These are phyloP conservation scores for Colletotrichum zoysiae DNA, from an alignment of 2,329 filamentous ascomycete species.

Conservation along the genomic window DNA sequence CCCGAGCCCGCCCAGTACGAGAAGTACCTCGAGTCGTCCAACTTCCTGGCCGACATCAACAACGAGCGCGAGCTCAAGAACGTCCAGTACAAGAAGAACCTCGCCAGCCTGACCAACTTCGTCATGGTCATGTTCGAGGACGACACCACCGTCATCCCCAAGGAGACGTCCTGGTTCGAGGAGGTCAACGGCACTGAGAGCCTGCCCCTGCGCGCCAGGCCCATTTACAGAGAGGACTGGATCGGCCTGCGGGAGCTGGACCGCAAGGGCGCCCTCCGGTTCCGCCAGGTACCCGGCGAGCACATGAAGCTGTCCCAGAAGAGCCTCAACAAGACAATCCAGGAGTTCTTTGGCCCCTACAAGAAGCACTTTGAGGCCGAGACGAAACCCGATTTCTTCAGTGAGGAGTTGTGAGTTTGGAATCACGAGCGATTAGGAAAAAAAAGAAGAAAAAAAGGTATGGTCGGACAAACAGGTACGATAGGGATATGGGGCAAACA, in stretches of 20 bases:
- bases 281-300: conserved; percentile 77
- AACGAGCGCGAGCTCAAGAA: conserved; percentile 88
- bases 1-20: conserved; percentile 70
- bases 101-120: conserved; percentile 79
- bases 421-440: background rate
- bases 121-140: conserved; percentile 92
- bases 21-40: conserved; percentile 82
- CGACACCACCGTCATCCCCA: conserved; percentile 88
- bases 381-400: conserved; percentile 42
- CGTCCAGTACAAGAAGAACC: conserved; percentile 75
- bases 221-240: conserved; percentile 92
- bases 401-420: conserved; percentile 54
- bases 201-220: conserved; percentile 75
- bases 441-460: too few relatives aligned
- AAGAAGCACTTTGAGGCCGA: conserved; percentile 53
- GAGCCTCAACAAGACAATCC: conserved; percentile 74
- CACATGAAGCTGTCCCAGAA: conserved; percentile 86
- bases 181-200: conserved; percentile 82
- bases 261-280: conserved; percentile 81
- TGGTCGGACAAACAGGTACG: background rate
- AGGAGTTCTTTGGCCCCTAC: conserved; percentile 72
- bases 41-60: conserved; percentile 95
- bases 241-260: conserved; percentile 85
- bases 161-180: conserved; percentile 91
- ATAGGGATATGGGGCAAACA: background rate